Conservation (phyloP, 1,284 basidiomycete genomes). For the Sanghuangporus baumii region DNA sequence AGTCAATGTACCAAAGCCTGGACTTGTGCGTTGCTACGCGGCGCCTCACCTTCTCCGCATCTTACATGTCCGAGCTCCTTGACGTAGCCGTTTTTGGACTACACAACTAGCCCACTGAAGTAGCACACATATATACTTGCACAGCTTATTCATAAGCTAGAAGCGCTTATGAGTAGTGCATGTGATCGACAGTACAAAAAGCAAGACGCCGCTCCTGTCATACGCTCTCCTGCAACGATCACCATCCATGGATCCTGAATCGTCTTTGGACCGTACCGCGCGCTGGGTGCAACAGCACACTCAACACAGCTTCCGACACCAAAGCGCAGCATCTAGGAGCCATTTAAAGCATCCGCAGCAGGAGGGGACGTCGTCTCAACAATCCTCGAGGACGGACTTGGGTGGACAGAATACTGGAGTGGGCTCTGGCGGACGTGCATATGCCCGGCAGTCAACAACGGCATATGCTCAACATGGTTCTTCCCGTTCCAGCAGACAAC, state of each 20-base stretch:
- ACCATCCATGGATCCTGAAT: slow-evolving; percentile 12
- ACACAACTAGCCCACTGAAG: slow-evolving; percentile 7
- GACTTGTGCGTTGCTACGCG: slow-evolving; percentile 10
- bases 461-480: slow-evolving; percentile 5
- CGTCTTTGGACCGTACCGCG: slow-evolving; percentile 16
- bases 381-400: slow-evolving; percentile 15
- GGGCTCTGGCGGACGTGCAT: slow-evolving; percentile 13
- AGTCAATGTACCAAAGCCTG: slow-evolving; percentile 1
- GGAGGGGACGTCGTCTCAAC: slow-evolving; percentile 15
- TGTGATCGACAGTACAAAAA: slow-evolving; percentile 17
- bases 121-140: background rate
- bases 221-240: background rate
- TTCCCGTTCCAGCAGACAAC: slow-evolving; percentile 2
- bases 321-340: slow-evolving; percentile 1
- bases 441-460: slow-evolving; percentile 4
- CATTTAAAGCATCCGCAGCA: background rate
- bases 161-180: slow-evolving; percentile 9
- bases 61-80: slow-evolving; percentile 3
- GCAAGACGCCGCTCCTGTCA: background rate
- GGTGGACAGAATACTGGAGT: slow-evolving; percentile 13
- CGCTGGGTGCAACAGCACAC: slow-evolving; percentile 16
- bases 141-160: slow-evolving; percentile 13
- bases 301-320: slow-evolving; percentile 3
- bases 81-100: slow-evolving; percentile 9
- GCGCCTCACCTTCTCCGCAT: slow-evolving; percentile 5